Base-by-base conservation (phyloP, 805 yeast species). In the Schwanniomyces pseudopolymorphus region DNA sequence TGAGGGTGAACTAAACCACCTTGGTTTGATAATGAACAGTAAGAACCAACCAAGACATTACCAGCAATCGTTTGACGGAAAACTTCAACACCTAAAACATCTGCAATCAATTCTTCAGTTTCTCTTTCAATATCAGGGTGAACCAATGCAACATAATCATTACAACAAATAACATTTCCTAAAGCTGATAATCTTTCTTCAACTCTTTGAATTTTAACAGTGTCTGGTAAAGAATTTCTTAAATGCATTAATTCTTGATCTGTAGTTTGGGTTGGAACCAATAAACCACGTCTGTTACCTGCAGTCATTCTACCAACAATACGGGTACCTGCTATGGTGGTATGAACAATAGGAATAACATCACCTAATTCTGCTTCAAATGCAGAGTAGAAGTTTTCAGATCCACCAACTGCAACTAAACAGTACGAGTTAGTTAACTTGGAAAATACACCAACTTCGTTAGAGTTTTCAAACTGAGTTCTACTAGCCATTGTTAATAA, bases 121-220 rank as follows among this genome's bases (percentile, higher is more conserved):
- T 94, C 99, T 67, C 99, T 85, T 77, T 94, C 99, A 55, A 94
- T 89, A 74, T 94, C 99, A 43, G 99, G 99, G 70, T 94, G 99
- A 45, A 94, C 99, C 55, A 94, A 80, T 3, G 99, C 99, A 59
- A 95, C 99, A 66, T 94, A 94, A 70, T 94, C 99, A 70, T 94
- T 94, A 74, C 98, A 92, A 72, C 98, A 92, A 62, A 94, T 90
- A 52, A 94, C 99, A 60, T 94, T 94, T 60, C 99, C 99, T 55
- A 94, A 75, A 11, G 99, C 99, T 43, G 96, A 87, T 53, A 94
- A 77, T 66, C 99, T 84, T 75, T 94, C 99, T 72, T 94, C 99
- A 33, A 95, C 96, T 69, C 99, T 83, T 74, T 94, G 99, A 60
- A 94, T 90, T 71, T 87, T 91, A 56, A 94, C 97, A 43, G 84